These are phyloP conservation scores for Apiotrichum veenhuisii DNA, from an alignment of 1,284 basidiomycete species.

Conservation along the genomic window DNA sequence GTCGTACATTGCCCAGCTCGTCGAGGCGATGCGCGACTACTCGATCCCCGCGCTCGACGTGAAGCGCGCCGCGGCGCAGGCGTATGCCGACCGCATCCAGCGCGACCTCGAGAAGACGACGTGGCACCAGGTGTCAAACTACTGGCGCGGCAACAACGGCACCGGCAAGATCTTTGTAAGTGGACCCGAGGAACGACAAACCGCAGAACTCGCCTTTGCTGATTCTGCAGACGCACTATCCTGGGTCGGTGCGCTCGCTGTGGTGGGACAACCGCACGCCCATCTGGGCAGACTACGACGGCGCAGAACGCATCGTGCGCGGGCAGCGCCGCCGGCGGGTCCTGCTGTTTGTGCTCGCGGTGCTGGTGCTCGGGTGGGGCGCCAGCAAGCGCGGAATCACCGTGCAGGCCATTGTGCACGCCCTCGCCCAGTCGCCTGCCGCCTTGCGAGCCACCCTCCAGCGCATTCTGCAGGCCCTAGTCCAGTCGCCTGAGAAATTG, in stretches of 20 bases:
- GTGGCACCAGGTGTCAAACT: slow-evolving; percentile 11
- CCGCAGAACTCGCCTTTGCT: background rate
- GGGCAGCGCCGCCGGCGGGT: background rate
- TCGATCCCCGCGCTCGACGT: slow-evolving; percentile 1
- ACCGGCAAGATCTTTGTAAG: slow-evolving; percentile 18
- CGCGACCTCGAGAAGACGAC: slow-evolving; percentile 15
- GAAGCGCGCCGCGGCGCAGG: slow-evolving; percentile 6
- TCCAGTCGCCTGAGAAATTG: too few species aligned
- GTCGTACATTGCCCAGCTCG: slow-evolving; percentile 12
- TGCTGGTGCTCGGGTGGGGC: background rate
- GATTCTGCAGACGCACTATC: slow-evolving; percentile 10
- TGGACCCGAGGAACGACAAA: too few species aligned
- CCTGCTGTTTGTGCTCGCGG: background rate
- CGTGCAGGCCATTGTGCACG: too few species aligned
- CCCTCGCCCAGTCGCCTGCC: too few species aligned
- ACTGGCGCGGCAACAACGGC: slow-evolving; percentile 16
- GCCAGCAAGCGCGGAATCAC: background rate
- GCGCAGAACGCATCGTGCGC: slow-evolving; percentile 6
- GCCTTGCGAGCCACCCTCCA: too few species aligned
- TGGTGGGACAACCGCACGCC: slow-evolving; percentile 12
- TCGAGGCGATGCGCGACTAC: slow-evolving; percentile 13
- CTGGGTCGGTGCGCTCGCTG: slow-evolving; percentile 6
- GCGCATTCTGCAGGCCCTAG: too few species aligned
- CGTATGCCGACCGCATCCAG: slow-evolving; percentile 26
- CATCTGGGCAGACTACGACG: slow-evolving; percentile 12